These are phyloP conservation scores for Aspergillus sclerotioniger DNA, from an alignment of 495 filamentous ascomycete species.

Conservation along the genomic window DNA sequence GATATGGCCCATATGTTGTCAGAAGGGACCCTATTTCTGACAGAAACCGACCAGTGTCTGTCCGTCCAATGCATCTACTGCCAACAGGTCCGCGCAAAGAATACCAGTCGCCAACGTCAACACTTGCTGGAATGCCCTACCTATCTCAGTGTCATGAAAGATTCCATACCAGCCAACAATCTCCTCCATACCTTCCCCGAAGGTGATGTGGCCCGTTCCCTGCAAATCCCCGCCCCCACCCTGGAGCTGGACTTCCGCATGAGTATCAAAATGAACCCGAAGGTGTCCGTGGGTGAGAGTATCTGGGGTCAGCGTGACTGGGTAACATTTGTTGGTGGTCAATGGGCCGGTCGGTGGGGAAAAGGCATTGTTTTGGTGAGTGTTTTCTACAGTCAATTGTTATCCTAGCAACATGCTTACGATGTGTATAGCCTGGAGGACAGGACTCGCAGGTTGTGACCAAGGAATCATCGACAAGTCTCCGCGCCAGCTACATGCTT, in stretches of 20 bases:
- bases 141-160: slow-evolving; percentile 57
- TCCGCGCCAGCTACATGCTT: slow-evolving; percentile 54
- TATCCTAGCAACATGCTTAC: neutral
- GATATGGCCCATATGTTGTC: neutral
- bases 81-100: slow-evolving; percentile 56
- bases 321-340: slow-evolving; percentile 56
- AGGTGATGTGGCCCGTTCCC: slow-evolving; percentile 50
- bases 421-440: slow-evolving; percentile 50
- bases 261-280: slow-evolving; percentile 58
- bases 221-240: slow-evolving; percentile 54
- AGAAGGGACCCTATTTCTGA: slow-evolving; percentile 10
- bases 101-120: slow-evolving; percentile 55
- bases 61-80: slow-evolving; percentile 60
- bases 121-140: slow-evolving; percentile 55
- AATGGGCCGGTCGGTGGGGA: slow-evolving; percentile 60
- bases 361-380: slow-evolving; percentile 59
- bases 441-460: slow-evolving; percentile 59
- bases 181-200: slow-evolving; percentile 56
- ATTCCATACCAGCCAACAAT: slow-evolving; percentile 57
- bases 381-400: neutral
- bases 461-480: slow-evolving; percentile 52
- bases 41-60: slow-evolving; percentile 39
- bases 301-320: slow-evolving; percentile 58
- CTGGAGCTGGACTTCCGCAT: slow-evolving; percentile 63
- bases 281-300: slow-evolving; percentile 50